These are phyloP conservation scores for Creolimax fragrantissima DNA, from an alignment of 78 protist species.

Conservation along the genomic window DNA sequence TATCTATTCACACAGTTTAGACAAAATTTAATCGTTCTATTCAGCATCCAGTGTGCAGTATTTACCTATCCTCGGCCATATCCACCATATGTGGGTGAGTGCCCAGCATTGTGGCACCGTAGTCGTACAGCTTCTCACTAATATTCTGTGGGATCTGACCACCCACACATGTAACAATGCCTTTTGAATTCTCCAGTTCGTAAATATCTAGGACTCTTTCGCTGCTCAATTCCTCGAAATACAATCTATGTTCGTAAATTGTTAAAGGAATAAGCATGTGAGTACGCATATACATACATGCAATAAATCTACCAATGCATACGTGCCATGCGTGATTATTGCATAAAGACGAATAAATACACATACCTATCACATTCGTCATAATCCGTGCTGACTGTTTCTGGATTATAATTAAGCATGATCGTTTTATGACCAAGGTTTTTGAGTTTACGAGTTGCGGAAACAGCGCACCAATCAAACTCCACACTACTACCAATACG, in stretches of 20 bases:
- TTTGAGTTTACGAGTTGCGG: slow-evolving; percentile 69
- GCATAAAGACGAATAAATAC: background rate
- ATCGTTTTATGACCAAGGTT: slow-evolving; percentile 60
- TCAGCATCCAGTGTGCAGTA: no score
- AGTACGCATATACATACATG: no score
- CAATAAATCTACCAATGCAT: no score
- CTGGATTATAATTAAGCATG: slow-evolving; percentile 96
- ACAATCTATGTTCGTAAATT: slow-evolving; percentile 68
- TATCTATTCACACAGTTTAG: no score
- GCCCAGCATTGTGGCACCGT: slow-evolving; percentile 66
- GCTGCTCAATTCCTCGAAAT: slow-evolving; percentile 79
- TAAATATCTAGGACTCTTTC: slow-evolving; percentile 76
- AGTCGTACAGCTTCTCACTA: slow-evolving; percentile 46
- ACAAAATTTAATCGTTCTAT: no score
- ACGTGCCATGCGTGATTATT: no score
- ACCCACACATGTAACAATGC: slow-evolving; percentile 72
- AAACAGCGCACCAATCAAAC: slow-evolving; percentile 72
- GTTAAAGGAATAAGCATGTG: no score
- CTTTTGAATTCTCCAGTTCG: slow-evolving; percentile 44
- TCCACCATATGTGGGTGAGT: slow-evolving; percentile 82
- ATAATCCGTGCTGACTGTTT: slow-evolving; percentile 95
- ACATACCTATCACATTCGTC: slow-evolving; percentile 66
- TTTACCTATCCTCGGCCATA: slow-evolving; percentile 89
- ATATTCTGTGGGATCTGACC: slow-evolving; percentile 81
- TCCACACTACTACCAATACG: slow-evolving; percentile 81